Base-by-base conservation (phyloP, 352 stramenopile species). In the Phytopythium aichiense region DNA sequence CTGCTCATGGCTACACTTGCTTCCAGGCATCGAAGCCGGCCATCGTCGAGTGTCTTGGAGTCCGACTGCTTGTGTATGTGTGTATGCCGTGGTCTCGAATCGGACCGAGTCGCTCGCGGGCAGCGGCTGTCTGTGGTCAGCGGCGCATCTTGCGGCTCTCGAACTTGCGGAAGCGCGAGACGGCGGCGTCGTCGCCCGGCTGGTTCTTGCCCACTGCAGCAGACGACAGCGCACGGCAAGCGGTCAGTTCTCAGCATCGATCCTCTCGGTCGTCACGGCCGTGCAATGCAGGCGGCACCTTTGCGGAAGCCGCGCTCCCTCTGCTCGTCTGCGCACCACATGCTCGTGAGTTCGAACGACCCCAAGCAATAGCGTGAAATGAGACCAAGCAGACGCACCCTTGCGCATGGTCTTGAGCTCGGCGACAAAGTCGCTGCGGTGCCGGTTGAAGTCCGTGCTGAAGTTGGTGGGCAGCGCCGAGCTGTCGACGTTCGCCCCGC, bases 371-470 rank as follows among this genome's bases (percentile, higher is more conserved):
- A 51, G 12, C 58, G 6, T 7, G 3, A 43, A 54, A 20, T 33
- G 22, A 33, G 16, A 11, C 20, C 30, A 31, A 49, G 18, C 28
- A 23, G 7, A 38, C 56, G n/a, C 62, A 89, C 82, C 82, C 76
- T 77, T 80, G 49, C 71, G 74, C 59, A 89, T 50, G 30, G 61
- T 81, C 71, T 94, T 94, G 65, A 92, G 71, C 56, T 89, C 76
- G 1, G 72, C 68, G 23, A 91, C 73, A 60, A 77, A 89, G 52
- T 90, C 81, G 35, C 63, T 82, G 42, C 69, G 72, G 61, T 94
- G 85, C 40, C 80, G 77, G 60, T 90, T 90, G 38, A 91, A 94
- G 66, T 94, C 81, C 1, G 71, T 76, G 57, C 85, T 94, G 35
- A 89, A 89, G 65, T 94, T 94, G 18, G 74, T 63, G 2, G 85